These are phyloP conservation scores for Emergomyces orientalis DNA, from an alignment of 2,329 filamentous ascomycete species.

Conservation along the genomic window DNA sequence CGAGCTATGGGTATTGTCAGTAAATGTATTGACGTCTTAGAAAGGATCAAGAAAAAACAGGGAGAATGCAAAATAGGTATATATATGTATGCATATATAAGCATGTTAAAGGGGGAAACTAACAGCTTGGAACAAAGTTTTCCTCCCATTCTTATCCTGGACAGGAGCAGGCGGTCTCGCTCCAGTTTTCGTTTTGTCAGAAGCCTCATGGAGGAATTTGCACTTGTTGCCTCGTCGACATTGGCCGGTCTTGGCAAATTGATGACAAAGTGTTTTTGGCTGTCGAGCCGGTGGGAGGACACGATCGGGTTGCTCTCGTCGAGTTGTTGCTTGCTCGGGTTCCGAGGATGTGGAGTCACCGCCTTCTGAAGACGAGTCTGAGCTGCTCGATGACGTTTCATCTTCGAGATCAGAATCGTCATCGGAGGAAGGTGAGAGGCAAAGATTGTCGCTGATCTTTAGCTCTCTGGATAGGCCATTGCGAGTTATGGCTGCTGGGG, in stretches of 20 bases:
- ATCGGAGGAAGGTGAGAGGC: background rate
- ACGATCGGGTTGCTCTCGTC: constrained; percentile 32
- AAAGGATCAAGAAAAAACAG: background rate
- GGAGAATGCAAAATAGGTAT: background rate
- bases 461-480: background rate
- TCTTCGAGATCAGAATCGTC: constrained; percentile 19
- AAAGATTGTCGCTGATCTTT: background rate
- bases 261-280: constrained; percentile 26
- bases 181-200: constrained; percentile 20
- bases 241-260: constrained; percentile 34
- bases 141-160: constrained; percentile 25
- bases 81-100: background rate
- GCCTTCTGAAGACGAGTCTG: constrained; percentile 20
- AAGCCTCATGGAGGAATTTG: constrained; percentile 34
- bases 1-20: constrained; percentile 23
- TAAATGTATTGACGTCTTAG: background rate
- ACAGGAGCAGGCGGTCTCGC: constrained; percentile 9
- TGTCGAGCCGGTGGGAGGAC: constrained; percentile 32
- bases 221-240: constrained; percentile 37
- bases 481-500: background rate
- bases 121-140: constrained; percentile 38
- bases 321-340: constrained; percentile 36
- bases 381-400: constrained; percentile 34
- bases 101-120: constrained; percentile 15
- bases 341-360: constrained; percentile 18